Conservation (phyloP, 345 rosid species). For the Pugionium cornutum region DNA sequence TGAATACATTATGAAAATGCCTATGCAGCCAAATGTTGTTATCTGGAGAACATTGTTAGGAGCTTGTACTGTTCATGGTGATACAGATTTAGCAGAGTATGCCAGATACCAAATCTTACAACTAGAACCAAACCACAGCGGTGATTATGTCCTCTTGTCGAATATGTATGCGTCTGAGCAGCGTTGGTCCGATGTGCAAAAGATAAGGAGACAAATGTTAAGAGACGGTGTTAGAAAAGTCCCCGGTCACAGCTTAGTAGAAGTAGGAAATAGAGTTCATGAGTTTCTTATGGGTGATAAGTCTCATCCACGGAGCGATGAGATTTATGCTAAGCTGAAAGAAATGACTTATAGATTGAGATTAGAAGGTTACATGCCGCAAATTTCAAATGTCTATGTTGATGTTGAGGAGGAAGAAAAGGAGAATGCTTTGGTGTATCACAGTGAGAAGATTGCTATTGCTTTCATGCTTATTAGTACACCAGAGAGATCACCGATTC, state of each 20-base stretch:
- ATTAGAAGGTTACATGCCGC: constrained; percentile 64
- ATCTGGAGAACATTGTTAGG: constrained; percentile 81
- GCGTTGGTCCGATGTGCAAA: constrained; percentile 75
- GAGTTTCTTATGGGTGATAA: constrained; percentile 73
- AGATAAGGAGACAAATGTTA: constrained; percentile 61
- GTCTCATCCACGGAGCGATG: constrained; percentile 58
- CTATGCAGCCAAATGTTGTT: constrained; percentile 66
- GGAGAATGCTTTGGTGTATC: constrained; percentile 65
- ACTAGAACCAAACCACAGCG: constrained; percentile 73
- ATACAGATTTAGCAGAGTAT: constrained; percentile 58
- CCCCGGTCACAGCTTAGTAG: constrained; percentile 74
- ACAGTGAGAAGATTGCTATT: constrained; percentile 84
- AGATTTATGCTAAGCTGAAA: constrained; percentile 53
- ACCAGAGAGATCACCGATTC: constrained; percentile 54
- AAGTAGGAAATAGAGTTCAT: constrained; percentile 63
- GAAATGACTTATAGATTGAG: constrained; percentile 62
- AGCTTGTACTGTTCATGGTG: constrained; percentile 67
- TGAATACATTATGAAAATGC: constrained; percentile 56
- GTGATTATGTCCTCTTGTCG: constrained; percentile 80
- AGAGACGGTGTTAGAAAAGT: constrained; percentile 62
- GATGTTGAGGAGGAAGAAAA: constrained; percentile 89
- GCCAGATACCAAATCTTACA: constrained; percentile 53
- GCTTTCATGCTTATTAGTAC: constrained; percentile 75
- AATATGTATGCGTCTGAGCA: constrained; percentile 77
- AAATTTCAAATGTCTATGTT: constrained; percentile 52